Evolutionary conservation across 2,329 filamentous ascomycete species (phyloP), one percentile per base, ranked within the genome.

Genomic region (Xylaria sp.): DNA sequence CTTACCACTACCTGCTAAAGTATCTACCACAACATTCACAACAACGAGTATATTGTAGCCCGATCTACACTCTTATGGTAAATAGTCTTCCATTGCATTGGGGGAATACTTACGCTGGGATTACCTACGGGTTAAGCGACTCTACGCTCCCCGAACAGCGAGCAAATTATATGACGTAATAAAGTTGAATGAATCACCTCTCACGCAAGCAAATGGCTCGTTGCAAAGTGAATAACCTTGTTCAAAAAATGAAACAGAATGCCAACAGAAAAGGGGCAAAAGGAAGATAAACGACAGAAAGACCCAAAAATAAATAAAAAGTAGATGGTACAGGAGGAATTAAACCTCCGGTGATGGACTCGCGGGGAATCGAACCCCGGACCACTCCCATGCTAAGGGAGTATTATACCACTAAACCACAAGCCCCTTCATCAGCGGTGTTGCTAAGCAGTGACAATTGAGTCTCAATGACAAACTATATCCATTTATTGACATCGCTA

Each of bases 281-380:
- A 57, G 3, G 12, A 25, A 39, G 10, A 28, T 28, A 28, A 28
- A 28, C 3, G 28, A 28, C 3, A 28, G 28, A 28, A 28, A 28
- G 28, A 4, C 28, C 28, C 9, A 61, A 39, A 6, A 32, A 25
- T 8, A 60, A 44, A 8, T 34, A 48, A n/a, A 55, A 55, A 54
- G 6, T 7, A 28, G 23, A 13, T 59, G 67, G 67, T 67, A 71
- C n/a, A 71, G 64, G 63, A 70, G 70, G 70, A 61, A 70, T 71
- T 39, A 28, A 71, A 70, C 67, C 70, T 70, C 67, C 64, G 23
- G 32, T 10, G 67, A 28, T 74, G 73, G 73, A 74, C 73, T 74
- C 71, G 71, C 73, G 73, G 73, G 73, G 73, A 73, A 74, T 73
- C 68, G 73, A 74, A 74, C 73, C 73, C 73, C 73, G 73, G 71